Percentiles rank a stretch among this genome's conserved stretches.
Conservation (phyloP, 1,139 yeast genomes). For the Spathaspora sp. region DNA sequence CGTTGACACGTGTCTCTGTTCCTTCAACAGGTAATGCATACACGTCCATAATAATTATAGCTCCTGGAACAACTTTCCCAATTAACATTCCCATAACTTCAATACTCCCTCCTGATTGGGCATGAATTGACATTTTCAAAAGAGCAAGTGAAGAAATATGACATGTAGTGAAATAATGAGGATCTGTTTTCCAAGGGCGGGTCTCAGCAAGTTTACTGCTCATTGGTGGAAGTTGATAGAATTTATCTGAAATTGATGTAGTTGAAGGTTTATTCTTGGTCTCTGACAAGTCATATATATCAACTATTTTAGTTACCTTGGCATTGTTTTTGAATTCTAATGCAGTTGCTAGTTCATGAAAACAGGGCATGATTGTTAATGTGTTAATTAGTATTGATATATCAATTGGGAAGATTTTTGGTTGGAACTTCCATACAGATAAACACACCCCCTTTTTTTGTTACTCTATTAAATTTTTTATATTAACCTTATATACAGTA, state of each 20-base stretch:
- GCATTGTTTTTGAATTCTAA: conserved; percentile 2
- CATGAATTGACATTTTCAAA: conserved; percentile 78
- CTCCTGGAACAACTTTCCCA: conserved; percentile 62
- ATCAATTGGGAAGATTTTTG: not conserved
- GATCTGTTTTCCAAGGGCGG: conserved; percentile 45
- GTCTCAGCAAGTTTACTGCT: conserved; percentile 12
- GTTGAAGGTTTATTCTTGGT: not conserved
- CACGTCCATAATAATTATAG: conserved; percentile 75
- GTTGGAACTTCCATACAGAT: not conserved
- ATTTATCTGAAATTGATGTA: conserved; percentile 3
- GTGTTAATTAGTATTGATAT: not conserved
- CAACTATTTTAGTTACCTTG: conserved; percentile 4
- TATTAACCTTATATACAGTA: not conserved
- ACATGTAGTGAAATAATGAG: conserved; percentile 64
- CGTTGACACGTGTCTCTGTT: conserved; percentile 93
- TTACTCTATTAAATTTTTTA: not conserved
- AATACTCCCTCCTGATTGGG: conserved; percentile 81
- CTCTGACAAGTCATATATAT: conserved; percentile 4
- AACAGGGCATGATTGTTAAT: conserved; percentile 8
- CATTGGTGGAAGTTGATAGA: conserved; percentile 14
- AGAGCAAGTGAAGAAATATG: conserved; percentile 74
- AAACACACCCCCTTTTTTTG: not conserved
- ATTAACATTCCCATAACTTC: conserved; percentile 96
- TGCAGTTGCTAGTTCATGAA: conserved; percentile 9
- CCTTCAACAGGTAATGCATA: conserved; percentile 93